Evolutionary conservation across 2,329 filamentous ascomycete species (phyloP).

Genomic region (Leptographium lundbergii): DNA sequence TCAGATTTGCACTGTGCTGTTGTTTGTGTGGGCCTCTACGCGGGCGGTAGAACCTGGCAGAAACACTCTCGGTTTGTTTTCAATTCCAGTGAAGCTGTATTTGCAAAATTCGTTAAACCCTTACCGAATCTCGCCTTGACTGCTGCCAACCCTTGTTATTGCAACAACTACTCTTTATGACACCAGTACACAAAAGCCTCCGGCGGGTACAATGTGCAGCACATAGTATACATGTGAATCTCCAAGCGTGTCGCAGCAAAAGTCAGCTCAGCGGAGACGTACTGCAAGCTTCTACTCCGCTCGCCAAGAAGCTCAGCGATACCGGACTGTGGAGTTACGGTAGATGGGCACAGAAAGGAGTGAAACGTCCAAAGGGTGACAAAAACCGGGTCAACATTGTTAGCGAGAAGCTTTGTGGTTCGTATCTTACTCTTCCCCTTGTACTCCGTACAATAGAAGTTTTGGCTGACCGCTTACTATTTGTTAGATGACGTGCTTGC

Average conservation of each 20-base stretch:
- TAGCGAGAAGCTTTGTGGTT: constrained; percentile 36
- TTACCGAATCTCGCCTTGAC: background rate
- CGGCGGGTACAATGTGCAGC: background rate
- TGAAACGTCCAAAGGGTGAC: constrained; percentile 17
- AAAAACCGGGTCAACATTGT: constrained; percentile 38
- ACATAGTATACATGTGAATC: background rate
- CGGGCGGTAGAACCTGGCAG: background rate
- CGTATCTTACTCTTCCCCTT: constrained; percentile 6
- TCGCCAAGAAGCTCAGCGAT: constrained; percentile 11
- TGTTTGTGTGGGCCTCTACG: background rate
- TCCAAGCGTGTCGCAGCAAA: background rate
- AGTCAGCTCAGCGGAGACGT: background rate
- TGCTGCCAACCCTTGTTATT: background rate
- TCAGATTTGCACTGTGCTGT: no score
- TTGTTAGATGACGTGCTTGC: constrained; percentile 52
- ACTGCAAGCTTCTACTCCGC: constrained; percentile 1
- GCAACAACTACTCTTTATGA: background rate
- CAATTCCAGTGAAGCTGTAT: background rate
- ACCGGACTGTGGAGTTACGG: constrained; percentile 12
- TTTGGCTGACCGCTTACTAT: background rate
- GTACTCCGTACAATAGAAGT: background rate
- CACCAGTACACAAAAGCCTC: background rate
- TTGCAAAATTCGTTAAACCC: background rate
- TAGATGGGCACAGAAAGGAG: constrained; percentile 2
- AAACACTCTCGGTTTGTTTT: background rate